Conservation (phyloP, 2,329 filamentous ascomycete genomes). For the Coniochaeta sp. region DNA sequence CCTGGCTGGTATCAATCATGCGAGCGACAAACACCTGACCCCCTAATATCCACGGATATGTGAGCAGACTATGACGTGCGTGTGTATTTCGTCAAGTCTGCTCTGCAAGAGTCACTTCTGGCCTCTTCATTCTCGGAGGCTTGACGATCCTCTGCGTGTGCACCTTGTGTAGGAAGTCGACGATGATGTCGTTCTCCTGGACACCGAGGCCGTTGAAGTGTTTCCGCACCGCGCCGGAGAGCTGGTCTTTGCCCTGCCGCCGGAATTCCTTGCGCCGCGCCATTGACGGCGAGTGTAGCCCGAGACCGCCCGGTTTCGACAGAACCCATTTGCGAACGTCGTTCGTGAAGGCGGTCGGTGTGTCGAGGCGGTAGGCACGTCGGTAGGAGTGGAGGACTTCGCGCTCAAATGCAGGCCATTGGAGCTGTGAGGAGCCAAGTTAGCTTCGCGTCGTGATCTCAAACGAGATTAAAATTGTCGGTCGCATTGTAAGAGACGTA, state of each 20-base stretch:
- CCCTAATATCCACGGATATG: too few relatives aligned
- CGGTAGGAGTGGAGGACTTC: slow-evolving; percentile 68
- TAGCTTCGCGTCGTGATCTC: background rate
- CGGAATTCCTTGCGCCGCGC: slow-evolving; percentile 55
- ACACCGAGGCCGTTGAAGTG: slow-evolving; percentile 78
- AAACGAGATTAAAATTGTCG: slow-evolving; percentile 7
- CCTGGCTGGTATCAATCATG: background rate
- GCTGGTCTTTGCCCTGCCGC: slow-evolving; percentile 63
- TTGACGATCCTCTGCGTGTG: slow-evolving; percentile 43
- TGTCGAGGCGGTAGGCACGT: slow-evolving; percentile 63
- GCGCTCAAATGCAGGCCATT: slow-evolving; percentile 63
- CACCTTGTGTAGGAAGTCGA: slow-evolving; percentile 69
- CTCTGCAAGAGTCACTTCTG: background rate
- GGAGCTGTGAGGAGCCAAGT: slow-evolving; percentile 31
- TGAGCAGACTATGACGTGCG: background rate
- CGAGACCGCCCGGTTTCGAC: slow-evolving; percentile 56
- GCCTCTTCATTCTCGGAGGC: slow-evolving; percentile 16
- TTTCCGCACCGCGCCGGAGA: slow-evolving; percentile 67
- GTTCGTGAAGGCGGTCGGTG: slow-evolving; percentile 61
- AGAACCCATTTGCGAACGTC: slow-evolving; percentile 56
- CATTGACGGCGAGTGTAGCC: slow-evolving; percentile 70
- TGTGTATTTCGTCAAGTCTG: background rate
- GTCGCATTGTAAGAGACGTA: background rate
- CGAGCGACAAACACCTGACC: too few relatives aligned
- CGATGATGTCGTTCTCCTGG: slow-evolving; percentile 76